A percentile compares a stretch with the other conserved stretches of the same genome.
Evolutionary conservation across 2,329 filamentous ascomycete species (phyloP).

Genomic region (Immersiporthe knoxdaviesiana): DNA sequence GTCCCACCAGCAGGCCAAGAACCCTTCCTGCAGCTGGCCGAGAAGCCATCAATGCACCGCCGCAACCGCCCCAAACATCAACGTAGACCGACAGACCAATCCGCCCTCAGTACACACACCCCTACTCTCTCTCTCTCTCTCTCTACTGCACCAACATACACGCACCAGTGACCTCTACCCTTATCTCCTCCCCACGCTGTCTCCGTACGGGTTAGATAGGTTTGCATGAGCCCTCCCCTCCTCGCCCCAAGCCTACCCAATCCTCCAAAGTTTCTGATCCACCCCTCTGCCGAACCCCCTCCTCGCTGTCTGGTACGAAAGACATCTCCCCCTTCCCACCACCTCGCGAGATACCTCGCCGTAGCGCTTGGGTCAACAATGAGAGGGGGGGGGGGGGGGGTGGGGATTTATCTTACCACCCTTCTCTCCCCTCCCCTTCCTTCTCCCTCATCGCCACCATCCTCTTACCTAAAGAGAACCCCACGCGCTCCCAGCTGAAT

Average conservation of each 20-base stretch:
- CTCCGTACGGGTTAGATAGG: background rate
- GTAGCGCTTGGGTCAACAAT: background rate
- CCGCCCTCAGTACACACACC: background rate
- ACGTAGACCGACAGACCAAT: conserved; percentile 2
- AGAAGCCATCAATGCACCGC: background rate
- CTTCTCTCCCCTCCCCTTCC: background rate
- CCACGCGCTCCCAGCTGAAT: background rate
- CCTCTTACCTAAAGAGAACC: background rate
- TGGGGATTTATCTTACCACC: background rate
- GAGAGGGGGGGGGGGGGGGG: background rate
- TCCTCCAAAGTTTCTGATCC: background rate
- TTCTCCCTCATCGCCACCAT: background rate
- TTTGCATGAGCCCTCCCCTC: background rate
- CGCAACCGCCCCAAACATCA: background rate
- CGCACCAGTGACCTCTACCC: background rate
- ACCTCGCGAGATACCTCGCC: background rate
- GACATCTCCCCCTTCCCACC: background rate
- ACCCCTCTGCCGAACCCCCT: background rate
- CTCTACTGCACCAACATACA: background rate
- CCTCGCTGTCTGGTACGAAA: background rate
- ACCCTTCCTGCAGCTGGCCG: background rate
- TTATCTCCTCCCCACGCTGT: background rate
- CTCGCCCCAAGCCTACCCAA: background rate
- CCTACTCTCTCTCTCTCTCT: no score
- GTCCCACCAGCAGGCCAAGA: background rate